These are phyloP conservation scores for Tetramitus jugosus DNA, from an alignment of 208 protist species.

Conservation along the genomic window DNA sequence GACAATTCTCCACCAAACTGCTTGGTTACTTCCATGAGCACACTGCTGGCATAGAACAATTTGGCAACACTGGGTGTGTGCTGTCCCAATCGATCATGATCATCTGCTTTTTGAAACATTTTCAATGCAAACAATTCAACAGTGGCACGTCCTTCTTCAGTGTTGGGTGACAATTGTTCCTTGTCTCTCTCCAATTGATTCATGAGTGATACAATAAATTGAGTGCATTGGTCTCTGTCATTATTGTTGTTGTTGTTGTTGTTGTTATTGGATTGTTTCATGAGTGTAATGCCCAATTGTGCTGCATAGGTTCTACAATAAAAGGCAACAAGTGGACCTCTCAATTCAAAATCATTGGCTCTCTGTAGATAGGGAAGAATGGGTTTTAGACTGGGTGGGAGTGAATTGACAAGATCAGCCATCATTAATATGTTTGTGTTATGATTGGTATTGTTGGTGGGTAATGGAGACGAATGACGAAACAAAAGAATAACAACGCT, in stretches of 20 bases:
- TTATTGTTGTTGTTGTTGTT: too few species aligned
- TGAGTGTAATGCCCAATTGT: constrained; percentile 31
- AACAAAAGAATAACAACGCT: too few species aligned
- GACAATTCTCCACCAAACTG: constrained; percentile 34
- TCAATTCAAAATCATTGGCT: constrained; percentile 26
- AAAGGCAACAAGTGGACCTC: constrained; percentile 30
- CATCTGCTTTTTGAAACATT: constrained; percentile 25
- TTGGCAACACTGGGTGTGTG: not conserved
- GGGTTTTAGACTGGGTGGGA: constrained; percentile 24
- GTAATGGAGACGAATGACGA: too few species aligned
- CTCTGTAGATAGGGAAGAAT: constrained; percentile 28
- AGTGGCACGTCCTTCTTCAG: not conserved
- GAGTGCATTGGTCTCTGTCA: too few species aligned
- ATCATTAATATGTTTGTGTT: too few species aligned
- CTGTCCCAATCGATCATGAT: constrained; percentile 6
- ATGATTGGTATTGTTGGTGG: too few species aligned
- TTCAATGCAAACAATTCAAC: constrained; percentile 25
- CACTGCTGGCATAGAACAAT: constrained; percentile 20
- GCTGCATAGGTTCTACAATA: constrained; percentile 34
- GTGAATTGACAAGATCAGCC: too few species aligned
- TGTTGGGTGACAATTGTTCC: not conserved
- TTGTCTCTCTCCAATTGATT: constrained; percentile 35
- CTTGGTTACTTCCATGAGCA: constrained; percentile 33
- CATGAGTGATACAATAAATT: too few species aligned
- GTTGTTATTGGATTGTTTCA: too few species aligned